Evolutionary conservation across 2,329 filamentous ascomycete species (phyloP).

Genomic region (Biscogniauxia marginata): DNA sequence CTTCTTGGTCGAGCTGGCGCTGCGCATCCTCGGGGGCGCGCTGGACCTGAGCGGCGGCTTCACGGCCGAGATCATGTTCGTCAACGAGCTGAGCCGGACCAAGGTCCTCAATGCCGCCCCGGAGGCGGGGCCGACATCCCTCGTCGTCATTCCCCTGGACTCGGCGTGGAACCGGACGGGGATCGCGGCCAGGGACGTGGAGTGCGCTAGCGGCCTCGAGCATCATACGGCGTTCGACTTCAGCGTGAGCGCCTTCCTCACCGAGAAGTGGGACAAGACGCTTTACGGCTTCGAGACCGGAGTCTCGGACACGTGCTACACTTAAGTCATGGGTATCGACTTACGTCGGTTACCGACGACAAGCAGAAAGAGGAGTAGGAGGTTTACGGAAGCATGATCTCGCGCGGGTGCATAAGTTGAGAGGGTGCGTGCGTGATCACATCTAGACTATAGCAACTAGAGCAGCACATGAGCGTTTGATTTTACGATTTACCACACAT

Average conservation of each 20-base stretch:
- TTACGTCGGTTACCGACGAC: neutral
- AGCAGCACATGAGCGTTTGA: neutral
- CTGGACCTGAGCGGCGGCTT: conserved; percentile 39
- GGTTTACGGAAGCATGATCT: neutral
- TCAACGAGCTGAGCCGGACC: conserved; percentile 32
- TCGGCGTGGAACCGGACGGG: conserved; percentile 23
- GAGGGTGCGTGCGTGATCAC: neutral
- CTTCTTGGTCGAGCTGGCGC: conserved; percentile 39
- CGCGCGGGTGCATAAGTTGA: neutral
- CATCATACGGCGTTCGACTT: conserved; percentile 29
- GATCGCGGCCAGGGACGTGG: conserved; percentile 15
- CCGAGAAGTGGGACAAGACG: conserved; percentile 21
- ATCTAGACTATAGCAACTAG: neutral
- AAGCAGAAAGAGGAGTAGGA: neutral
- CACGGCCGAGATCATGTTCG: conserved; percentile 36
- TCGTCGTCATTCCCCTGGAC: conserved; percentile 12
- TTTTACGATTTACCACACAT: neutral
- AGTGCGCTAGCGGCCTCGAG: conserved; percentile 24
- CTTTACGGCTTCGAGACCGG: conserved; percentile 28
- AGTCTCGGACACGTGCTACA: conserved; percentile 29
- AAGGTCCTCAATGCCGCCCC: no score
- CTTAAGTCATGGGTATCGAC: neutral
- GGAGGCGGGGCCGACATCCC: no score
- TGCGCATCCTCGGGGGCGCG: conserved; percentile 36
- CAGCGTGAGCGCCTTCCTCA: conserved; percentile 28